Evolutionary conservation across 1,284 basidiomycete genomes (phyloP).

Genomic region (Coniferiporia sulphurascens): DNA sequence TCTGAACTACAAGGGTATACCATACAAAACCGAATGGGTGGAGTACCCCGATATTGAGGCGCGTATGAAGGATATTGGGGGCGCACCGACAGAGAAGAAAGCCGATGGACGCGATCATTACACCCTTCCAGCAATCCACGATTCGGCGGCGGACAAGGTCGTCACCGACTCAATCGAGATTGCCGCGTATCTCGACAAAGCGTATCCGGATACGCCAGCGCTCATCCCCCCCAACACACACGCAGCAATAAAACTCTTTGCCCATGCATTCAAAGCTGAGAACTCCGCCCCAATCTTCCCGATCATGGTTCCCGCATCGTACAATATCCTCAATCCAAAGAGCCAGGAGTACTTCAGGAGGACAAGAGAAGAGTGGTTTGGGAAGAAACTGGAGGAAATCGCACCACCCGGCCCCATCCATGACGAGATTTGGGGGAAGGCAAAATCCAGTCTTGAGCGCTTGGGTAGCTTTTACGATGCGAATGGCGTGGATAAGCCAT

Average conservation of each 20-base stretch:
- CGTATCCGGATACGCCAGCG: constrained; percentile 19
- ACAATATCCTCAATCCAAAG: constrained; percentile 24
- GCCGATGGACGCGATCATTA: constrained; percentile 20
- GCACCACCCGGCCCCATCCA: constrained; percentile 27
- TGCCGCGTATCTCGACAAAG: constrained; percentile 24
- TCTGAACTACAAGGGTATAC: constrained; percentile 21
- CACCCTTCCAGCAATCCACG: constrained; percentile 25
- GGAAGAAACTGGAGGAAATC: constrained; percentile 31
- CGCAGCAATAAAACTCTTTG: constrained; percentile 3
- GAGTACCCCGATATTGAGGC: constrained; percentile 22
- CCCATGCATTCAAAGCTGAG: neutral
- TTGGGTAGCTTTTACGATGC: constrained; percentile 21
- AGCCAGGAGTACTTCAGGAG: constrained; percentile 32
- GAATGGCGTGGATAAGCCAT: constrained; percentile 9
- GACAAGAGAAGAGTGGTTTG: constrained; percentile 24
- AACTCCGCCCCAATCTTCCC: constrained; percentile 5
- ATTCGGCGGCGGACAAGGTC: constrained; percentile 18
- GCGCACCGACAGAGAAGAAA: constrained; percentile 12
- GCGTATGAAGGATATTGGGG: constrained; percentile 15
- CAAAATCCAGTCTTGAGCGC: constrained; percentile 23
- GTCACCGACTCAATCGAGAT: constrained; percentile 23
- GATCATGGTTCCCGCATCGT: constrained; percentile 18
- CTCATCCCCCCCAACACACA: constrained; percentile 19
- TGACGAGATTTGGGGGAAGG: constrained; percentile 24
- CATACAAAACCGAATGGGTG: constrained; percentile 19